Percentiles rank a stretch among this genome's conserved stretches.
These are phyloP conservation scores for Verticillium alfalfae DNA, from an alignment of 2,329 filamentous ascomycete species.

Conservation along the genomic window DNA sequence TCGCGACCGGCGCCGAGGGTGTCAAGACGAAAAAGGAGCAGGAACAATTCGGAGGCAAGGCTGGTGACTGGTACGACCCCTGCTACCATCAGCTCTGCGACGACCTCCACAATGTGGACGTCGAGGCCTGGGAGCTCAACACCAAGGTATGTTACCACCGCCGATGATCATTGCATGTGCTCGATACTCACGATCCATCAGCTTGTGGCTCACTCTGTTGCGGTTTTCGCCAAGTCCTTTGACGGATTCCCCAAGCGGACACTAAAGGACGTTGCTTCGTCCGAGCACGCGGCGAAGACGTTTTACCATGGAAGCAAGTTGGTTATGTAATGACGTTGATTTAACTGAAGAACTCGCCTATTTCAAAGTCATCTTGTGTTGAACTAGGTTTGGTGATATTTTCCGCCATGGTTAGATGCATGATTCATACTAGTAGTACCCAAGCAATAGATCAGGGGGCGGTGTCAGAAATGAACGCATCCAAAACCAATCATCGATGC, in stretches of 20 bases:
- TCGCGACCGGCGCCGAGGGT: constrained; percentile 73
- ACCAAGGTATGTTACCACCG: constrained; percentile 42
- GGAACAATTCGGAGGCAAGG: constrained; percentile 64
- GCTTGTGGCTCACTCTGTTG: constrained; percentile 69
- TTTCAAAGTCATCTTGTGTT: background rate
- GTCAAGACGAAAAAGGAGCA: constrained; percentile 66
- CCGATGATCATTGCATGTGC: background rate
- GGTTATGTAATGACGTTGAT: constrained; percentile 30
- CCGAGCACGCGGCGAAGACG: constrained; percentile 24
- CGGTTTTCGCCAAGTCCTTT: constrained; percentile 61
- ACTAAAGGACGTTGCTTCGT: constrained; percentile 17
- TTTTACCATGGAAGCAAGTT: constrained; percentile 48
- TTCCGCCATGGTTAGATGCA: too few relatives aligned
- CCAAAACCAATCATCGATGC: too few relatives aligned
- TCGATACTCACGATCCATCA: constrained; percentile 13
- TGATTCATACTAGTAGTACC: too few relatives aligned
- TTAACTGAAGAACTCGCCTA: too few relatives aligned
- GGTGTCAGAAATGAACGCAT: too few relatives aligned
- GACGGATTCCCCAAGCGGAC: constrained; percentile 57
- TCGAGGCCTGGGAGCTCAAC: constrained; percentile 56
- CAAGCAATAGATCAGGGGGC: too few relatives aligned
- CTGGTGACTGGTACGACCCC: constrained; percentile 53
- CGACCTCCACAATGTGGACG: constrained; percentile 50
- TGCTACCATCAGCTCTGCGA: constrained; percentile 61
- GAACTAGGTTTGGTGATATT: background rate